Conservation (phyloP, 148 eudicot species). For the Chenopodium quinoa region DNA sequence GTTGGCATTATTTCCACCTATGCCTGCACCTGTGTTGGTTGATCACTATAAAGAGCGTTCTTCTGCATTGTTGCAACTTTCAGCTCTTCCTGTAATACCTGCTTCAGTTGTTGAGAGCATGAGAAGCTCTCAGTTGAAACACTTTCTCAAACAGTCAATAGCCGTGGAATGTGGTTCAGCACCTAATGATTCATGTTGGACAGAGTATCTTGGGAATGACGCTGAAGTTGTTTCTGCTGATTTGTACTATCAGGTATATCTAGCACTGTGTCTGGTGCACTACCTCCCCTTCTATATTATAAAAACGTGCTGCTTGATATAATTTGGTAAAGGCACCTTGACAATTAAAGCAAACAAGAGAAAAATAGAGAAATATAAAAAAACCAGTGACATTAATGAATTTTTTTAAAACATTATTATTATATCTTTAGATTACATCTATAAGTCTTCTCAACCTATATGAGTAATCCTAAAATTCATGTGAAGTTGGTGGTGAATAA, state of each 20-base stretch:
- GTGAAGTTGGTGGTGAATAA: background rate
- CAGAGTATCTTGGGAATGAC: conserved; percentile 40
- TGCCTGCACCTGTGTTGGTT: conserved; percentile 51
- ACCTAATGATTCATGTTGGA: conserved; percentile 39
- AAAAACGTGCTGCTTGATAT: background rate
- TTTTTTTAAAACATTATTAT: too few relatives aligned
- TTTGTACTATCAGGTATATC: conserved; percentile 69
- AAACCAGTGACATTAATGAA: background rate
- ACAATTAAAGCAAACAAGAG: background rate
- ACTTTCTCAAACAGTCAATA: conserved; percentile 54
- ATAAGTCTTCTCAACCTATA: background rate
- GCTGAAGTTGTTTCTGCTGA: conserved; percentile 40
- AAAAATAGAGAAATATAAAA: background rate
- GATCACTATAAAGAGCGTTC: conserved; percentile 66
- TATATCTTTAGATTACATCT: too few relatives aligned
- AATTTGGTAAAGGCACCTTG: background rate
- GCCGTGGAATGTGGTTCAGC: conserved; percentile 36
- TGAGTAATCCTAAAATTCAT: background rate
- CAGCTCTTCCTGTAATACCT: conserved; percentile 73
- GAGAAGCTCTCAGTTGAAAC: conserved; percentile 60
- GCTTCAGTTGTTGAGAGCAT: conserved; percentile 47
- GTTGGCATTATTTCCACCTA: conserved; percentile 72
- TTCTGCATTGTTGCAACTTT: conserved; percentile 52
- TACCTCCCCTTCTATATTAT: background rate
- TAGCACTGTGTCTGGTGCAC: background rate